Evolutionary conservation across 495 filamentous ascomycete genomes (phyloP).

Genomic region (Podospora pseudopauciseta): DNA sequence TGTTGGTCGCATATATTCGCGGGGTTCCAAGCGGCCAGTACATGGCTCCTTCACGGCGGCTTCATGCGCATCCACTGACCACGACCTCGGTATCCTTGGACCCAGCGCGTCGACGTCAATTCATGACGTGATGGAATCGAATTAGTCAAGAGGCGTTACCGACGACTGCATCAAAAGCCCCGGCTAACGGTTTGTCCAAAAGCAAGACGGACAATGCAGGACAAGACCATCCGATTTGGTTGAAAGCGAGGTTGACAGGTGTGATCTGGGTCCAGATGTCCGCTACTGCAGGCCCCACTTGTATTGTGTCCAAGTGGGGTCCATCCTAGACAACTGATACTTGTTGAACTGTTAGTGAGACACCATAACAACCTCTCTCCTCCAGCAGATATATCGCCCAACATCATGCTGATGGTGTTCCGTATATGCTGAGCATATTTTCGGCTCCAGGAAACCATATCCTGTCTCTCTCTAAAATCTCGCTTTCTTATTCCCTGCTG

Average conservation of each 20-base stretch:
- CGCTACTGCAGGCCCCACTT: no score
- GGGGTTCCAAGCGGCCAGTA: slow-evolving; percentile 96
- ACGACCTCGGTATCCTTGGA: slow-evolving; percentile 9
- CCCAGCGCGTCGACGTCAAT: slow-evolving; percentile 22
- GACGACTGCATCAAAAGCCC: neutral
- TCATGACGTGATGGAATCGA: slow-evolving; percentile 22
- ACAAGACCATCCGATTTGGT: neutral
- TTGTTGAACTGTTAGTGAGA: no score
- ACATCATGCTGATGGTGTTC: no score
- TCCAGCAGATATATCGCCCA: no score
- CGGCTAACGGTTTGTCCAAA: neutral
- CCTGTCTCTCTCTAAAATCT: no score
- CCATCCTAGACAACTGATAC: no score
- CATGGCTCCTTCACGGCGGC: slow-evolving; percentile 56
- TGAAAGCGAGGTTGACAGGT: neutral
- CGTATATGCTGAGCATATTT: no score
- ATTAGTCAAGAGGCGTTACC: neutral
- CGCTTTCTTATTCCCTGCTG: no score
- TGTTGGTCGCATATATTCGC: slow-evolving; percentile 73
- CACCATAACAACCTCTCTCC: no score
- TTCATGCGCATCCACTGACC: slow-evolving; percentile 30
- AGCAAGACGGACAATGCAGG: neutral
- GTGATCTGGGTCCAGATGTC: no score
- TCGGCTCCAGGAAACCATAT: no score
- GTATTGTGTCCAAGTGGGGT: no score